phyloP scores from a whole-genome alignment of 2,329 filamentous ascomycete genomes.

The Colletotrichum shisoi region DNA sequence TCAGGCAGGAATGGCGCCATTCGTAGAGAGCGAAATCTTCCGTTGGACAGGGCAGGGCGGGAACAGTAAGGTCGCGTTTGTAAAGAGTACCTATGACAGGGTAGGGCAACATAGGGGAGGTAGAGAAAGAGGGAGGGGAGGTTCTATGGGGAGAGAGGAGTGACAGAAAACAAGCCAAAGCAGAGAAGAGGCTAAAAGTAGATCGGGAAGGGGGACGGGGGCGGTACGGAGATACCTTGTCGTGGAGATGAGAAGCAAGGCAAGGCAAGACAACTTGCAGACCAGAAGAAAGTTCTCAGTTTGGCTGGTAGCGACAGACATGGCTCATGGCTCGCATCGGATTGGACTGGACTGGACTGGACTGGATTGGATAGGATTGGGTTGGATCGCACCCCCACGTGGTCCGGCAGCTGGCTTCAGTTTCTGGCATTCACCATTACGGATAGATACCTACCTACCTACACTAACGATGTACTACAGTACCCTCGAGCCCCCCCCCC shows the following conservation, averaged over 20 bases:
- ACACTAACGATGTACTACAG: no score
- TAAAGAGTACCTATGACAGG: neutral
- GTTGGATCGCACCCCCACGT: conserved; percentile 23
- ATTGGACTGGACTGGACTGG: neutral
- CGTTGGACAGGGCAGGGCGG: conserved; percentile 26
- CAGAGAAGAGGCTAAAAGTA: conserved; percentile 34
- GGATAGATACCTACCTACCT: no score
- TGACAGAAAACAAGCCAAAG: neutral
- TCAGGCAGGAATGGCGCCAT: conserved; percentile 24
- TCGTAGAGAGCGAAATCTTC: conserved; percentile 30
- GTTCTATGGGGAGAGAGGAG: conserved; percentile 6
- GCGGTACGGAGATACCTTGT: conserved; percentile 8
- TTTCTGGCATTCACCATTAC: no score
- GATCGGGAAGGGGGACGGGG: conserved; percentile 19
- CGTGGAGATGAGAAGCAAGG: conserved; percentile 18
- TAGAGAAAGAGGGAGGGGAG: neutral
- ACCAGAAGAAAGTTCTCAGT: neutral
- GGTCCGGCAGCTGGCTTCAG: neutral
- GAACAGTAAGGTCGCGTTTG: neutral
- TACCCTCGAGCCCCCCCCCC: neutral
- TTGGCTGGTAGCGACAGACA: conserved; percentile 6
- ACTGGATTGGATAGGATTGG: no score
- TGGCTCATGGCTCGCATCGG: conserved; percentile 3
- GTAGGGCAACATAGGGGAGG: neutral
- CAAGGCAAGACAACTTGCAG: neutral